These are phyloP conservation scores for Fusarium transvaalense DNA, from an alignment of 2,329 filamentous ascomycete genomes.

Conservation along the genomic window DNA sequence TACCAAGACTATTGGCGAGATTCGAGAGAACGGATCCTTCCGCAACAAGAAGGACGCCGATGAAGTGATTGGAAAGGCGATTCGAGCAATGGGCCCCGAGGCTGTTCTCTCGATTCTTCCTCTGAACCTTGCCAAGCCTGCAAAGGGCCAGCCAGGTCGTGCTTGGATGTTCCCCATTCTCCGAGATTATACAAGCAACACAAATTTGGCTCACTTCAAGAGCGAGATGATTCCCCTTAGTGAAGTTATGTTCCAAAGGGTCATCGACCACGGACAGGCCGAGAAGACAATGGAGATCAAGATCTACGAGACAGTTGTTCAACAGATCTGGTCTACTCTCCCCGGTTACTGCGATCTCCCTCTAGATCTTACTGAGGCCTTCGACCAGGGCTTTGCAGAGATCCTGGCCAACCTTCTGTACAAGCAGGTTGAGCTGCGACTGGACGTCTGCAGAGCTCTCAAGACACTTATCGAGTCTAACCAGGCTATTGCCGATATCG, in stretches of 20 bases:
- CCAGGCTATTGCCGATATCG: slow-evolving; percentile 79
- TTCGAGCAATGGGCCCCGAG: slow-evolving; percentile 90
- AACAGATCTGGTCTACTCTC: slow-evolving; percentile 93
- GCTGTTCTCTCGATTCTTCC: slow-evolving; percentile 85
- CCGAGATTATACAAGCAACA: slow-evolving; percentile 90
- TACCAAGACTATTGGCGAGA: slow-evolving; percentile 83
- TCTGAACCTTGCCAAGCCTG: slow-evolving; percentile 84
- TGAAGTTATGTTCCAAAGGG: slow-evolving; percentile 87
- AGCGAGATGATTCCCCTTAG: slow-evolving; percentile 89
- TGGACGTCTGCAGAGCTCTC: slow-evolving; percentile 87
- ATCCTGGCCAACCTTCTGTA: slow-evolving; percentile 92
- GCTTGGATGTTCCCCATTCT: slow-evolving; percentile 96
- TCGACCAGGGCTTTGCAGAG: slow-evolving; percentile 91
- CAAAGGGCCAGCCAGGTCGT: slow-evolving; percentile 81
- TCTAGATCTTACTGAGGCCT: slow-evolving; percentile 78
- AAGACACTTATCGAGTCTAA: slow-evolving; percentile 93
- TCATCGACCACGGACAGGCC: slow-evolving; percentile 82
- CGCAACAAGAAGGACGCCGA: slow-evolving; percentile 95
- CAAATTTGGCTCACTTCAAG: slow-evolving; percentile 86
- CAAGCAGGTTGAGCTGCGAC: slow-evolving; percentile 86
- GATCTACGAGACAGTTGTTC: slow-evolving; percentile 95
- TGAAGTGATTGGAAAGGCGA: slow-evolving; percentile 86
- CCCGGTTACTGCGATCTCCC: slow-evolving; percentile 96
- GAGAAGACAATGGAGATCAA: slow-evolving; percentile 97
- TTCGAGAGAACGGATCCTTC: slow-evolving; percentile 90